Base-by-base conservation (phyloP, 139 green algal genomes). In the Tetradesmus obliquus region DNA sequence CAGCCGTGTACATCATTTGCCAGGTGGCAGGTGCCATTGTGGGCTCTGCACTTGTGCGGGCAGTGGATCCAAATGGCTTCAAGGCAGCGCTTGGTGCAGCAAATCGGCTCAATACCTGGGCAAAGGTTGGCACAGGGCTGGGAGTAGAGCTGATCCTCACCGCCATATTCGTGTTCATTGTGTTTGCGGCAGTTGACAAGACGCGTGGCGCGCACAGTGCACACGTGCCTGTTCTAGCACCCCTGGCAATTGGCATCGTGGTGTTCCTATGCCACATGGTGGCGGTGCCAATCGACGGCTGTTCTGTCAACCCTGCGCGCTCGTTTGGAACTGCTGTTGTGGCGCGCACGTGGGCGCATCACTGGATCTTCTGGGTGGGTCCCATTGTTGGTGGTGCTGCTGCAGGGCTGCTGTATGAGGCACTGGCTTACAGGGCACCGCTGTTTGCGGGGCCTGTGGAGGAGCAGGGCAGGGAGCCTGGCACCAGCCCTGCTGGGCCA, bases 291-390 rank as follows among this genome's bases (percentile, higher is more conserved):
- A 76, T 91, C 57, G 87, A 91, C 60, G 87, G 87, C 5, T 86
- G 72, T 54, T 82, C 57, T 45, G n/a, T 91, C 24, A 91, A 91
- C 22, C 87, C 87, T 55, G 87, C 72, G n/a, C 79, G 87, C 2
- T 91, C 87, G 20, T 91, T 91, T 79, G 87, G 87, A 10, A 79
- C 87, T 7, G 87, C 87, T 62, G 87, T 91, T n/a, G 72, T 85
- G 12, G 72, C 87, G 17, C 53, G 58, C 3, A 62, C 79, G 10
- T 91, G 87, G 87, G 17, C 55, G 72, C 57, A 91, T 32, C 87
- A 91, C 45, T 91, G 87, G 87, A 85, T 91, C 17, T 91, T 91
- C 32, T 91, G 72, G 87, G 55, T 91, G 22, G 87, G 87, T 19
- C 87, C 87, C 2, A n/a, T 91, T 13, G 20, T 84, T 53, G 87